These are phyloP conservation scores for Mycena rosella DNA, from an alignment of 768 basidiomycete species.

Conservation along the genomic window DNA sequence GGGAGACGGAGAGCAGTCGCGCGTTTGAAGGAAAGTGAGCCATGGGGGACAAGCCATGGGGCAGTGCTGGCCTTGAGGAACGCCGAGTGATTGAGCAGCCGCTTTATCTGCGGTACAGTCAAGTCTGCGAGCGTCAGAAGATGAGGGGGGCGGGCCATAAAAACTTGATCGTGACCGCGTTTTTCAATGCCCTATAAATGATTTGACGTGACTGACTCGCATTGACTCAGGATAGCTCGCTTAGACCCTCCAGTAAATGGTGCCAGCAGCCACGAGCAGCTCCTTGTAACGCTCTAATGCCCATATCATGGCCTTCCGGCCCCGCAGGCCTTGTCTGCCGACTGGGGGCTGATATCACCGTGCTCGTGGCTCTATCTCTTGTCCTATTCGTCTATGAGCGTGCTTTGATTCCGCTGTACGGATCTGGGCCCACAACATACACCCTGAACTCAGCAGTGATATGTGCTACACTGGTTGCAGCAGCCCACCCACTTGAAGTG, in stretches of 20 bases:
- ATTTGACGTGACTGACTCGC: constrained; percentile 1
- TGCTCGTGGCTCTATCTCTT: constrained; percentile 59
- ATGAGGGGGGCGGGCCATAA: constrained; percentile 61
- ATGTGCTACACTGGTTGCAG: constrained; percentile 52
- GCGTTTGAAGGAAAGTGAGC: constrained; percentile 48
- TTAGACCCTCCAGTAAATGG: not conserved
- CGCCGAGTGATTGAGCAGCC: constrained; percentile 74
- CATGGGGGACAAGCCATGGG: constrained; percentile 78
- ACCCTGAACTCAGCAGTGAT: constrained; percentile 58
- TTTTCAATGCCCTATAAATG: not conserved
- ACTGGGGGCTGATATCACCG: constrained; percentile 5
- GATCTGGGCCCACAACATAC: constrained; percentile 64
- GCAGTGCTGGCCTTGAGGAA: constrained; percentile 70
- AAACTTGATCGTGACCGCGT: not conserved
- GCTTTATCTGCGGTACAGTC: constrained; percentile 76
- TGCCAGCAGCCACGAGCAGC: not conserved
- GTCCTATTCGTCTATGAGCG: constrained; percentile 73
- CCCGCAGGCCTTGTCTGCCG: constrained; percentile 10
- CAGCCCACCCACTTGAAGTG: constrained; percentile 55
- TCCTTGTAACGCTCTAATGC: not conserved
- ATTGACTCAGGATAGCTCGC: not conserved
- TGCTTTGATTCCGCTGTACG: constrained; percentile 78
- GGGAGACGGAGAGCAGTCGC: constrained; percentile 65
- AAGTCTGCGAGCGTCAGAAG: constrained; percentile 94
- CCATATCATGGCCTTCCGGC: constrained; percentile 13